Conservation (phyloP, 331 rosid genomes). For the Telfairia occidentalis region DNA sequence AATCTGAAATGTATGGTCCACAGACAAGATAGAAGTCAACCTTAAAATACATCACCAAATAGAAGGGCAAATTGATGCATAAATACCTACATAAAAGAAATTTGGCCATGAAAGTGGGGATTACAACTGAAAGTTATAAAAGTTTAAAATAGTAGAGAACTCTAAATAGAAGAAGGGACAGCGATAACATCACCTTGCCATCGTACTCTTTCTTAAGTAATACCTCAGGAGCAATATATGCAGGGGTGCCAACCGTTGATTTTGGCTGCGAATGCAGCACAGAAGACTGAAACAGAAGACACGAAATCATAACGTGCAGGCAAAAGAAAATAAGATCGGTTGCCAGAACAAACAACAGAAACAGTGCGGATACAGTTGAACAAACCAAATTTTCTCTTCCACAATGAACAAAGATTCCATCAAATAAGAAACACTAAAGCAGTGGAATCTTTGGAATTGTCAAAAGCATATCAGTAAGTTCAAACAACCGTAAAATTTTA, state of each 20-base stretch:
- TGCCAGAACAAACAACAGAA: background rate
- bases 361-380: background rate
- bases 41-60: background rate
- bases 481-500: background rate
- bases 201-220: constrained; percentile 90
- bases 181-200: constrained; percentile 62
- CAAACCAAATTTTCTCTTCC: background rate
- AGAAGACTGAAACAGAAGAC: constrained; percentile 52
- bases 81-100: background rate
- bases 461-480: background rate
- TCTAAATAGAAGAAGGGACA: background rate
- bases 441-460: background rate
- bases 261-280: constrained; percentile 92
- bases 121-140: background rate
- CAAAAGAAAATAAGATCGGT: background rate
- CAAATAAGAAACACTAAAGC: background rate
- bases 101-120: background rate
- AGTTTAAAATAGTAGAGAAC: background rate
- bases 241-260: constrained; percentile 96
- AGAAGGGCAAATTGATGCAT: background rate
- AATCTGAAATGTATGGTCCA: constrained; percentile 32
- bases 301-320: constrained; percentile 19
- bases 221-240: constrained; percentile 92
- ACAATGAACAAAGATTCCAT: background rate
- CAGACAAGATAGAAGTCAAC: background rate